These are phyloP conservation scores for Cryptococcus sp. DNA, from an alignment of 1,284 basidiomycete genomes.

Conservation along the genomic window DNA sequence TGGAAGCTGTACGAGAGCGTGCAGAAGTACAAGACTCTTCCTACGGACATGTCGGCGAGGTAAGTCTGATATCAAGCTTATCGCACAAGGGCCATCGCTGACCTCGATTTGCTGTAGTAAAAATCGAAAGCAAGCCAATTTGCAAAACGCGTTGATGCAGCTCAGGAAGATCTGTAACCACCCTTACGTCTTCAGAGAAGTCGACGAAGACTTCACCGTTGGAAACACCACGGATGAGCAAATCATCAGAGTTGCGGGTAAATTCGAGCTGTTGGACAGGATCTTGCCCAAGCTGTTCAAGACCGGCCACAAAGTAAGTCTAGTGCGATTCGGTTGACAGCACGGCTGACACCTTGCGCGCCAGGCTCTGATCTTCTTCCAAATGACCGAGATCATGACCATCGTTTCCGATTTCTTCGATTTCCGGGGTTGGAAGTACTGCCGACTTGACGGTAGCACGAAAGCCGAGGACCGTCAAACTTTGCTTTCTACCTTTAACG, in stretches of 20 bases:
- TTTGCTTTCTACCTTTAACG: constrained; percentile 89
- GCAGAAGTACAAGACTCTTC: constrained; percentile 66
- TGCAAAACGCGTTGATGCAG: constrained; percentile 99
- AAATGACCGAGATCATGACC: constrained; percentile 99
- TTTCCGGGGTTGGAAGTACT: constrained; percentile 84
- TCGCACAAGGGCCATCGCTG: too few relatives aligned
- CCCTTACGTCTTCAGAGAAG: constrained; percentile 92
- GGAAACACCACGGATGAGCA: constrained; percentile 76
- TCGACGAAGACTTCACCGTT: constrained; percentile 62
- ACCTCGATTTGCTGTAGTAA: constrained; percentile 33
- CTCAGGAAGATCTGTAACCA: constrained; percentile 98
- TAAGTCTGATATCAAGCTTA: constrained; percentile 13
- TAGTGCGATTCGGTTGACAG: too few relatives aligned
- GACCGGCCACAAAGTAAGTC: constrained; percentile 79
- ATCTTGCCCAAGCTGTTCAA: constrained; percentile 93
- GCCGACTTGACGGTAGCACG: constrained; percentile 95
- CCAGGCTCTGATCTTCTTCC: constrained; percentile 88
- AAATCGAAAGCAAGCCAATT: constrained; percentile 42
- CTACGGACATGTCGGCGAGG: constrained; percentile 43
- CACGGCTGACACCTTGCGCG: too few relatives aligned
- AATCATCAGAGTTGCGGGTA: constrained; percentile 84
- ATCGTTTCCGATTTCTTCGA: constrained; percentile 99
- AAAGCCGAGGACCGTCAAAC: constrained; percentile 96
- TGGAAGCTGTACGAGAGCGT: constrained; percentile 91
- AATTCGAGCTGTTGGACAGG: constrained; percentile 91